Percentiles rank a stretch among this genome's conserved stretches.
phyloP scores from a whole-genome alignment of 2,329 filamentous ascomycete species.

The Exophiala spinifera region DNA sequence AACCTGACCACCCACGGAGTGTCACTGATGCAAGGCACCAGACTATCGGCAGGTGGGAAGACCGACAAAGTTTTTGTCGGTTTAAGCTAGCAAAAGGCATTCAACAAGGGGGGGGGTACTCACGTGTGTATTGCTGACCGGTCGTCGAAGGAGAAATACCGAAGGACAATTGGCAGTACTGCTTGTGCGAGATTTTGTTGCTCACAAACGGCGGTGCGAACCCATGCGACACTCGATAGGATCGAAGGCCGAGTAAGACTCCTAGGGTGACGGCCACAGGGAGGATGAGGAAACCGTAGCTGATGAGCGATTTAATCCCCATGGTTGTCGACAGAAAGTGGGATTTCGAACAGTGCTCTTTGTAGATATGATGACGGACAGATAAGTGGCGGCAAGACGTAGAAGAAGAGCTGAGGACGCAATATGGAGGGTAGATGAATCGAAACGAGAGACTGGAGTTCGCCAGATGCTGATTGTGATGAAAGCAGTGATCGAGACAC shows the following conservation, averaged over 20 bases:
- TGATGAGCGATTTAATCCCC: conserved; percentile 47
- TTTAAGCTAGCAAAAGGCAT: too few species aligned
- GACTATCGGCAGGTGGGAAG: conserved; percentile 1
- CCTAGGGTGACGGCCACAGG: conserved; percentile 52
- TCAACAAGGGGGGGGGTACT: conserved; percentile 31
- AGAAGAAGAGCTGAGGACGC: background rate
- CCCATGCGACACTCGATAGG: conserved; percentile 43
- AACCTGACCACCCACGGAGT: conserved; percentile 1
- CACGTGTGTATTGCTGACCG: conserved; percentile 49
- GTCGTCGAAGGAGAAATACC: conserved; percentile 47
- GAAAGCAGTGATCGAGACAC: too few species aligned
- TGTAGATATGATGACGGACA: background rate
- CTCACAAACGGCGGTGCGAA: conserved; percentile 46
- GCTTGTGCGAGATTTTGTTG: conserved; percentile 37
- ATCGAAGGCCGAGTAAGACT: conserved; percentile 50
- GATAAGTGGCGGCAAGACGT: background rate
- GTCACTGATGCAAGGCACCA: conserved; percentile 11
- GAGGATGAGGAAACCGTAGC: conserved; percentile 49
- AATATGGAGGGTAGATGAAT: background rate
- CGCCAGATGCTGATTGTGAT: too few species aligned
- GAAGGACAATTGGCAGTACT: conserved; percentile 44
- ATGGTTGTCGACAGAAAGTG: conserved; percentile 17
- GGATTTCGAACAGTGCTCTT: background rate
- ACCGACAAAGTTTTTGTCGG: background rate
- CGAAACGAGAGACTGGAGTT: background rate